Percentiles rank a stretch among this genome's conserved stretches.
Evolutionary conservation across 2,329 filamentous ascomycete genomes (phyloP).

Genomic region (Albophoma yamanashiensis): DNA sequence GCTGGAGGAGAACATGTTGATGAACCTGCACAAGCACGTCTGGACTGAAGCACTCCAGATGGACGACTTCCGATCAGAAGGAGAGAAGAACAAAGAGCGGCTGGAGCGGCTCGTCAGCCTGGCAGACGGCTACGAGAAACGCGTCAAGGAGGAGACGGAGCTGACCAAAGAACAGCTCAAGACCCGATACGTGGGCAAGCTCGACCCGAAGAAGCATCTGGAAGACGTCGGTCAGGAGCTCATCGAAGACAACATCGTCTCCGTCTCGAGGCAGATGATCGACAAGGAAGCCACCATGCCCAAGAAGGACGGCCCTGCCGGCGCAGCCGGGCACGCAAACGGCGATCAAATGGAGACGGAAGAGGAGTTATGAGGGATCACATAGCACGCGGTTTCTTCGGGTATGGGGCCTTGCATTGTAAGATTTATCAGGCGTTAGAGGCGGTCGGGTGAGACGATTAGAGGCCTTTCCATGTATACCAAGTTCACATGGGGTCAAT

Average conservation of each 20-base stretch:
- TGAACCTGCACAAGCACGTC: conserved; percentile 99
- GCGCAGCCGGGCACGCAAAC: conserved; percentile 37
- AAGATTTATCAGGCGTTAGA: conserved; percentile 20
- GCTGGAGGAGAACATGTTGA: conserved; percentile 97
- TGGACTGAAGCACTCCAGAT: conserved; percentile 98
- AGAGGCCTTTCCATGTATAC: neutral
- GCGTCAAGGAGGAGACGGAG: conserved; percentile 97
- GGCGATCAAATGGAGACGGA: conserved; percentile 62
- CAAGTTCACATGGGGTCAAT: conserved; percentile 5
- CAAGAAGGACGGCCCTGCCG: conserved; percentile 45
- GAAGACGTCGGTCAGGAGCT: conserved; percentile 93
- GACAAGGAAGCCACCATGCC: conserved; percentile 97
- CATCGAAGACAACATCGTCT: conserved; percentile 98
- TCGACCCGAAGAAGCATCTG: conserved; percentile 98
- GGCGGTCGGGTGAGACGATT: conserved; percentile 15
- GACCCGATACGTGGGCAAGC: conserved; percentile 97
- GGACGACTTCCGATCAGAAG: conserved; percentile 86
- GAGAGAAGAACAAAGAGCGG: conserved; percentile 73
- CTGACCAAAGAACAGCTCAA: conserved; percentile 95
- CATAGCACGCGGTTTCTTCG: conserved; percentile 9
- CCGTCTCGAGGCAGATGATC: conserved; percentile 98
- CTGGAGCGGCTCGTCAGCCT: conserved; percentile 80
- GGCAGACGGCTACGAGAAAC: conserved; percentile 95
- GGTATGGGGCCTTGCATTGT: conserved; percentile 13
- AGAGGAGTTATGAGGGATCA: conserved; percentile 33